Evolutionary conservation across 345 rosid genomes (phyloP), one percentile per base, ranked within the genome.

Genomic region (Triadica sebifera): DNA sequence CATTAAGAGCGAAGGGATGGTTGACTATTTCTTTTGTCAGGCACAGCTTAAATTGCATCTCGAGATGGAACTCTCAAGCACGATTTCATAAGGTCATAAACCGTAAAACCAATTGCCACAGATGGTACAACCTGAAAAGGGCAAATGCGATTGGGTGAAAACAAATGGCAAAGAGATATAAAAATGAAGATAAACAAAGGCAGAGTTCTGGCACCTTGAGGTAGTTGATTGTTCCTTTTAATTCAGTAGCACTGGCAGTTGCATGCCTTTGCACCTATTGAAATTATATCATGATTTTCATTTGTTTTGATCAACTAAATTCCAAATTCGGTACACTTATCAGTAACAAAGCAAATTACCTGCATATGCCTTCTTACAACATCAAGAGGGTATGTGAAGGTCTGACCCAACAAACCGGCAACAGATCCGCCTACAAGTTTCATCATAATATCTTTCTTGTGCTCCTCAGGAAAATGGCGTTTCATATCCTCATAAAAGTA

Each of bases 281-380:
- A 69, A 52, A 80, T 43, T 47, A 24, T 62, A 29, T 29, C 22
- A 38, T 49, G 49, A 6, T 25, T 56, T 50, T 70, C 58, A 20
- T 61, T 8, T 8, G 50, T 62, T 63, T 50, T 38, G 50, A 43
- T 3, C 1, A 19, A 38, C 8, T 34, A n/a, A 25, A 47, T 52
- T 72, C 55, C 17, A 10, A 43, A 1, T 19, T 20, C 62, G 34
- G 69, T 43, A 53, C 52, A 77, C 34, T 37, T 12, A 67, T 56
- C 71, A 50, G 41, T 50, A 50, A 61, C 24, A 29, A 47, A 69
- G 65, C 46, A 63, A 71, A 39, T 80, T 82, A 89, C 97, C 93
- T 91, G 97, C 97, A 94, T 92, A 77, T 94, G 95, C 87, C 98
- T 94, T 84, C 97, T 88, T 71, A 94, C 98, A 67, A 92, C 98